Conservation (phyloP, 2,329 filamentous ascomycete species). For the Fonsecaea pugnacius region DNA sequence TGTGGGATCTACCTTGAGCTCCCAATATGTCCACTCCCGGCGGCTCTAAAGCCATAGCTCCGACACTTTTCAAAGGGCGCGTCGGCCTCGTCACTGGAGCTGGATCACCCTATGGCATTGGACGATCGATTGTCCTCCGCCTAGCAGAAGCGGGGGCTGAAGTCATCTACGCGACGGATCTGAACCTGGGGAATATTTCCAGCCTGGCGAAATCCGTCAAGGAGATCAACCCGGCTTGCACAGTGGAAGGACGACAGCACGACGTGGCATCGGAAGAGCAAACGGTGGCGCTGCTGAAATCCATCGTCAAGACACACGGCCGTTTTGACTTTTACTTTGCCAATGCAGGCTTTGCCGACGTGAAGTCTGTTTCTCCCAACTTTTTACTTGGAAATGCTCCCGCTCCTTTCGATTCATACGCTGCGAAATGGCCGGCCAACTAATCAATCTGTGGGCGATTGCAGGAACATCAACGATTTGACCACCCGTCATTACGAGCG, state of each 20-base stretch:
- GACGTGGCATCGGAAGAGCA: not conserved
- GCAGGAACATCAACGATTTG: conserved; percentile 2
- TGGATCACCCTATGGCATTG: conserved; percentile 38
- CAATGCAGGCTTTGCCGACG: conserved; percentile 1
- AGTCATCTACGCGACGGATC: not conserved
- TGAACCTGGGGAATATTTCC: not conserved
- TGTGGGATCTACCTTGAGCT: no score
- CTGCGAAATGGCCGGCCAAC: conserved; percentile 4
- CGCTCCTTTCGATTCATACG: no score
- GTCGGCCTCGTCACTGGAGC: conserved; percentile 40
- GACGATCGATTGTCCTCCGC: conserved; percentile 33
- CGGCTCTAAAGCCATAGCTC: no score
- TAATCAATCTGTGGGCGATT: not conserved
- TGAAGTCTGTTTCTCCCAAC: no score
- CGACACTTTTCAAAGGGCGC: conserved; percentile 8
- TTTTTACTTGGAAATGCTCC: no score
- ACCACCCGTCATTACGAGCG: not conserved
- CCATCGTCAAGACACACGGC: not conserved
- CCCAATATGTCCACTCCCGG: no score
- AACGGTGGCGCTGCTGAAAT: not conserved
- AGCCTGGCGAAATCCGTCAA: not conserved
- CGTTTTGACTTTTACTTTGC: conserved; percentile 9
- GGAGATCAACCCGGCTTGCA: not conserved
- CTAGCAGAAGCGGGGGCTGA: conserved; percentile 19
- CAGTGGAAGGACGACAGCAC: not conserved